Percentiles rank a stretch among this genome's conserved stretches.
phyloP scores from a whole-genome alignment of 495 filamentous ascomycete genomes.

The Aspergillus sclerotiicarbonarius region DNA sequence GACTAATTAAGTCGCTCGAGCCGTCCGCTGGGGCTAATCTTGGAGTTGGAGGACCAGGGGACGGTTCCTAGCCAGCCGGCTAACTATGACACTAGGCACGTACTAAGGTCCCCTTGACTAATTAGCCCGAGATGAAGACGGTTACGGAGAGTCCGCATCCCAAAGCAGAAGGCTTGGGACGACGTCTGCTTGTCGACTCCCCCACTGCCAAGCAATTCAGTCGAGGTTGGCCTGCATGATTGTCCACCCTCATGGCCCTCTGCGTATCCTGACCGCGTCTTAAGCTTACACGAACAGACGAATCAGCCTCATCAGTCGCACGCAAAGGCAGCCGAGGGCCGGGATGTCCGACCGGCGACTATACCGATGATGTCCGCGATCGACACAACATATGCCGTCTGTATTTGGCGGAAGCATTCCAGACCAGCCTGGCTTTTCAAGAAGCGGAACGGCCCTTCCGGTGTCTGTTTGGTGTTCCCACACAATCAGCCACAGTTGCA shows the following conservation, averaged over 20 bases:
- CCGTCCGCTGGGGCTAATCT: background rate
- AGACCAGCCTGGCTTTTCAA: background rate
- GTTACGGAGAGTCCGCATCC: background rate
- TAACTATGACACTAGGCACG: background rate
- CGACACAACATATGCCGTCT: background rate
- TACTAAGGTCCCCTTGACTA: background rate
- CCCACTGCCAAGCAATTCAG: constrained; percentile 4
- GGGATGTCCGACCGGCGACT: background rate
- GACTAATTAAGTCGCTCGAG: background rate
- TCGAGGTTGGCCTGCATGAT: constrained; percentile 5
- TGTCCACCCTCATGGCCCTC: background rate
- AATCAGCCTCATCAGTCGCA: background rate
- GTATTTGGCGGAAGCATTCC: background rate
- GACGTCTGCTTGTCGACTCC: background rate
- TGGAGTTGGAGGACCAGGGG: background rate
- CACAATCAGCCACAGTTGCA: background rate
- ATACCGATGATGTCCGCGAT: background rate
- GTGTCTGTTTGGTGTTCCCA: background rate
- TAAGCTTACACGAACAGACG: background rate
- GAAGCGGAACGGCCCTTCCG: constrained; percentile 1
- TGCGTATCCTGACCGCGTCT: background rate
- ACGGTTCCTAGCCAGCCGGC: background rate
- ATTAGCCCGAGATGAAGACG: background rate
- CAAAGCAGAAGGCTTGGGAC: background rate
- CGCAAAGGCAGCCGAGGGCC: background rate